Evolutionary conservation across 1,139 yeast species (phyloP).

Genomic region (Arxiozyma heterogenica): DNA sequence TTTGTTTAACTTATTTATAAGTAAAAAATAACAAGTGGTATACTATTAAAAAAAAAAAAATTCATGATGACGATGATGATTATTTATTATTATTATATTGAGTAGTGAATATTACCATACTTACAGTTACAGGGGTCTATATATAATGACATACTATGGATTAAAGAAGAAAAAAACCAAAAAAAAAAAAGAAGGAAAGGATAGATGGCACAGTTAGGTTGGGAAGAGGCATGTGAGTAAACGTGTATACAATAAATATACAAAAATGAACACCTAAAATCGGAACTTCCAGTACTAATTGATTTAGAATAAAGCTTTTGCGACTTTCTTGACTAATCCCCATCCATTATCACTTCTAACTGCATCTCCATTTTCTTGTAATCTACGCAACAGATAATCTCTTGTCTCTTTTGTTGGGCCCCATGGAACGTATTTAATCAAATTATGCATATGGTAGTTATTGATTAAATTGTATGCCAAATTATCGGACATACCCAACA

Average conservation of each 20-base stretch:
- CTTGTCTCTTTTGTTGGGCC: conserved; percentile 94
- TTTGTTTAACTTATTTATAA: too few relatives aligned
- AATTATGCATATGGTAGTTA: conserved; percentile 57
- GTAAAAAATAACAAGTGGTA: too few relatives aligned
- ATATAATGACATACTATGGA: not conserved
- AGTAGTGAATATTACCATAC: too few relatives aligned
- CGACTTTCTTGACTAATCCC: conserved; percentile 55
- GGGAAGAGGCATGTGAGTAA: too few relatives aligned
- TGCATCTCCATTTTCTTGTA: conserved; percentile 96
- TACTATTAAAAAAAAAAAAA: too few relatives aligned
- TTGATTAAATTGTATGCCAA: conserved; percentile 67
- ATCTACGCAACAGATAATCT: conserved; percentile 79
- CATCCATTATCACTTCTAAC: conserved; percentile 83
- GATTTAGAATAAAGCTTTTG: not conserved
- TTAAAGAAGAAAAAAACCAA: conserved; percentile 33
- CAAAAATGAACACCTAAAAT: too few relatives aligned
- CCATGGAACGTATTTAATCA: conserved; percentile 95
- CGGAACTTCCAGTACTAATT: too few relatives aligned
- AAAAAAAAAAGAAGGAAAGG: conserved; percentile 31
- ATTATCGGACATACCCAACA: conserved; percentile 93
- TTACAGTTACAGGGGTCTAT: too few relatives aligned
- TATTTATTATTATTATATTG: too few relatives aligned
- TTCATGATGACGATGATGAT: too few relatives aligned
- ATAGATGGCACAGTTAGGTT: too few relatives aligned
- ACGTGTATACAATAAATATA: too few relatives aligned